Evolutionary conservation across 192 early-diverging fungal species (phyloP).

Genomic region (Dissophora ornata): DNA sequence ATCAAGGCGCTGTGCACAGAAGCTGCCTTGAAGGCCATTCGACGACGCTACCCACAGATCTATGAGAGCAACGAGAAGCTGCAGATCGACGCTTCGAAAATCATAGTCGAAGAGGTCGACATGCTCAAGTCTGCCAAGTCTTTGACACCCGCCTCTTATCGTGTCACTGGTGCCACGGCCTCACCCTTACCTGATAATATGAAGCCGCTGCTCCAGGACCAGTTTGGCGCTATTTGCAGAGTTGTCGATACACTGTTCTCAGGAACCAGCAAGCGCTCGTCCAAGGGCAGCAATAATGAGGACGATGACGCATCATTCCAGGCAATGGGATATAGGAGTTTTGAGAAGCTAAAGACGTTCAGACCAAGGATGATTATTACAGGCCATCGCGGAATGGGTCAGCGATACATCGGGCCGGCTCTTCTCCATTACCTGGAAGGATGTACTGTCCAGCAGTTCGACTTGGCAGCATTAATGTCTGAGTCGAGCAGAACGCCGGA

Average conservation of each 20-base stretch:
- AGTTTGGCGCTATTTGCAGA: conserved; percentile 24
- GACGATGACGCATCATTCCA: conserved; percentile 47
- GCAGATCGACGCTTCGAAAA: conserved; percentile 57
- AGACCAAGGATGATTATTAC: conserved; percentile 70
- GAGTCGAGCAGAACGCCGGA: conserved; percentile 60
- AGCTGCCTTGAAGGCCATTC: conserved; percentile 75
- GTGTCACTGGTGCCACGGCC: conserved; percentile 55
- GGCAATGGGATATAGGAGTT: conserved; percentile 45
- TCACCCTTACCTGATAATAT: conserved; percentile 57
- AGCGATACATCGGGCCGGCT: conserved; percentile 64
- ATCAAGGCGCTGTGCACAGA: conserved; percentile 77
- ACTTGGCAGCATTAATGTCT: conserved; percentile 59
- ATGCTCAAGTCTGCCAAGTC: conserved; percentile 60
- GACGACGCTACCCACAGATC: conserved; percentile 75
- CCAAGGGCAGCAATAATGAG: conserved; percentile 6
- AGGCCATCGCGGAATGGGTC: conserved; percentile 71
- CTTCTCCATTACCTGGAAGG: conserved; percentile 67
- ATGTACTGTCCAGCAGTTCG: conserved; percentile 67
- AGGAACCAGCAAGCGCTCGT: conserved; percentile 1
- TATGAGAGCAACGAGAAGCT: conserved; percentile 69
- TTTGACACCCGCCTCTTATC: conserved; percentile 59
- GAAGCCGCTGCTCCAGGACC: conserved; percentile 46
- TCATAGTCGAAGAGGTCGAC: conserved; percentile 69
- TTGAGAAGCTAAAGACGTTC: conserved; percentile 55
- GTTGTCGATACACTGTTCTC: conserved; percentile 30